A percentile compares a stretch with the other conserved stretches of the same genome.
Evolutionary conservation across 1,284 basidiomycete genomes (phyloP).

Genomic region (Leccinum insolens): DNA sequence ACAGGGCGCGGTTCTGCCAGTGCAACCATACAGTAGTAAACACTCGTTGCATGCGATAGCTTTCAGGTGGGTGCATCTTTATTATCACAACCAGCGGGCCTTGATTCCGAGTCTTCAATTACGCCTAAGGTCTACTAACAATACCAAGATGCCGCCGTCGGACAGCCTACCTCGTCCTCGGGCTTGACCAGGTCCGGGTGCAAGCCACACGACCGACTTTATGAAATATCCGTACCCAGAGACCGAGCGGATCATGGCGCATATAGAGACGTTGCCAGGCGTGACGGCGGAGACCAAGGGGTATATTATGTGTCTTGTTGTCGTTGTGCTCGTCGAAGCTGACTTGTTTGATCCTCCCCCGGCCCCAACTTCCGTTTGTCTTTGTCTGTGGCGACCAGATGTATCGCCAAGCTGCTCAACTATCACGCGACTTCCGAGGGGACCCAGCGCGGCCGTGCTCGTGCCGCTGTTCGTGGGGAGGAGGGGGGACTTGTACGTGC

Average conservation of each 20-base stretch:
- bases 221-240: conserved; percentile 24
- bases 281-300: conserved; percentile 28
- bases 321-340: background rate
- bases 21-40: too few relatives aligned
- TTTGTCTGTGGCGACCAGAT: conserved; percentile 41
- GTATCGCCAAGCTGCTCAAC: conserved; percentile 56
- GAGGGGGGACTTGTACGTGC: conserved; percentile 78
- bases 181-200: background rate
- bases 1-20: background rate
- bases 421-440: conserved; percentile 60
- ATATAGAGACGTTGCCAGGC: conserved; percentile 17
- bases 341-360: background rate
- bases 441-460: conserved; percentile 69
- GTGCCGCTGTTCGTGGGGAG: conserved; percentile 83
- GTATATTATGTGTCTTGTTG: conserved; percentile 14
- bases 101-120: background rate
- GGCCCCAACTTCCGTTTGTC: background rate
- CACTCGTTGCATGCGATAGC: background rate
- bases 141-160: conserved; percentile 8
- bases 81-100: background rate
- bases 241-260: conserved; percentile 3
- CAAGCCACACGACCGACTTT: conserved; percentile 11
- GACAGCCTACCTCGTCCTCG: conserved; percentile 4
- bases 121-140: background rate
- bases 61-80: background rate